These are phyloP conservation scores for Symbiodinium pilosum DNA, from an alignment of 73 alveolate species.

Conservation along the genomic window DNA sequence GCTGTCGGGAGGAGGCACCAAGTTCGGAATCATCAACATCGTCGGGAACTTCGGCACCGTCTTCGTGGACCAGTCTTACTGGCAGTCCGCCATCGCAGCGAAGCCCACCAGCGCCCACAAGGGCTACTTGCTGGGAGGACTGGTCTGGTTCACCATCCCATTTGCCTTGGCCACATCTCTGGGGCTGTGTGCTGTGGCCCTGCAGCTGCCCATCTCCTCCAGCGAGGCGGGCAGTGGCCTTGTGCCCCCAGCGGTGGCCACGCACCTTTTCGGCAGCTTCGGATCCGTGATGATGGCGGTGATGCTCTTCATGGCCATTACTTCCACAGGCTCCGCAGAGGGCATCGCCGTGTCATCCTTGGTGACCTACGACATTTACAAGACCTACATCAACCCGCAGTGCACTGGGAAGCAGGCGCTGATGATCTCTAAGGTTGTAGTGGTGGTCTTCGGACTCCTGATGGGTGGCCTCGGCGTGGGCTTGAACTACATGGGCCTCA, in stretches of 20 bases:
- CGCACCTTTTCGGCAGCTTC: slow-evolving; percentile 17
- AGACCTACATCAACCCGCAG: too few relatives aligned
- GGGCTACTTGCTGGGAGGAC: slow-evolving; percentile 20
- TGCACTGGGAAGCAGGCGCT: neutral
- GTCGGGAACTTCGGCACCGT: slow-evolving; percentile 63
- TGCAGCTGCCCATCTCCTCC: neutral
- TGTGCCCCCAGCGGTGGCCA: neutral
- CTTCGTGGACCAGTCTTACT: slow-evolving; percentile 45
- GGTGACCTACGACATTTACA: slow-evolving; percentile 16
- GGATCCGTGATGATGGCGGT: neutral
- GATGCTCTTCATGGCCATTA: slow-evolving; percentile 57
- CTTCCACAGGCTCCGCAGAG: slow-evolving; percentile 30
- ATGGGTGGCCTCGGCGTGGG: slow-evolving; percentile 26
- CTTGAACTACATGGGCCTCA: neutral
- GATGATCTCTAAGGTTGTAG: neutral
- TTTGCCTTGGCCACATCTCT: slow-evolving; percentile 13
- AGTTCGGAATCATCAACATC: slow-evolving; percentile 16
- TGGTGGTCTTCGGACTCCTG: neutral
- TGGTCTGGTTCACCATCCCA: slow-evolving; percentile 49
- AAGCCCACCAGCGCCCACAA: slow-evolving; percentile 1
- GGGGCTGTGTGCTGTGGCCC: neutral
- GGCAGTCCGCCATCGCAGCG: slow-evolving; percentile 44
- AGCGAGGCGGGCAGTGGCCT: slow-evolving; percentile 1
- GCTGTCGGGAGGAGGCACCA: neutral
- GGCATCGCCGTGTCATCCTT: slow-evolving; percentile 33